Evolutionary conservation across 2,329 filamentous ascomycete species (phyloP).

Genomic region (Talaromyces marneffei): DNA sequence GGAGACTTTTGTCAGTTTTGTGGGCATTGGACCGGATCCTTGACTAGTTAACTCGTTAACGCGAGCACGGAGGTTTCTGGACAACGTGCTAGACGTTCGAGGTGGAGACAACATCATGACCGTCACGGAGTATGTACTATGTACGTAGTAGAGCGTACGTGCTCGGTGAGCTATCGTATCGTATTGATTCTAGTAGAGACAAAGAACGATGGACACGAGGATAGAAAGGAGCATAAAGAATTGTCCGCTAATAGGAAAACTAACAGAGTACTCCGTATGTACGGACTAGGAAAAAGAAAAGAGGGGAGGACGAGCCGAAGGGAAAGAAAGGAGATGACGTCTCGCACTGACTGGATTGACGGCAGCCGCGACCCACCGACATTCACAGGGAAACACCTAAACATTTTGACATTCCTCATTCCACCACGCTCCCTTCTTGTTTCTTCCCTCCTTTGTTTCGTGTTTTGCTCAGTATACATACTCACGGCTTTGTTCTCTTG

Average conservation of each 20-base stretch:
- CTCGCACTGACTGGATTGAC: not conserved
- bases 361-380: conserved; percentile 5
- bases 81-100: not conserved
- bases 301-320: not conserved
- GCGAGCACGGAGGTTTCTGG: not conserved
- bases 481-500: not conserved
- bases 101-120: too few species aligned
- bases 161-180: not conserved
- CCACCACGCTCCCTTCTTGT: not conserved
- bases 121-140: not conserved
- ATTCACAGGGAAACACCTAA: conserved; percentile 1
- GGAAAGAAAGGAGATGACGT: not conserved
- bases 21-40: not conserved
- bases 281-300: not conserved
- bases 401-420: not conserved
- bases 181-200: not conserved
- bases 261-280: too few species aligned
- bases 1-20: not conserved
- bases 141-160: too few species aligned
- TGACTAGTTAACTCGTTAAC: too few species aligned
- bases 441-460: not conserved
- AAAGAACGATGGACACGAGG: not conserved
- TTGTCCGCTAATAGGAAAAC: too few species aligned
- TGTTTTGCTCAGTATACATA: not conserved
- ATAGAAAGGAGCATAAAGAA: not conserved